phyloP scores from a whole-genome alignment of 208 protist genomes.

The Wallacemonas sp. region DNA sequence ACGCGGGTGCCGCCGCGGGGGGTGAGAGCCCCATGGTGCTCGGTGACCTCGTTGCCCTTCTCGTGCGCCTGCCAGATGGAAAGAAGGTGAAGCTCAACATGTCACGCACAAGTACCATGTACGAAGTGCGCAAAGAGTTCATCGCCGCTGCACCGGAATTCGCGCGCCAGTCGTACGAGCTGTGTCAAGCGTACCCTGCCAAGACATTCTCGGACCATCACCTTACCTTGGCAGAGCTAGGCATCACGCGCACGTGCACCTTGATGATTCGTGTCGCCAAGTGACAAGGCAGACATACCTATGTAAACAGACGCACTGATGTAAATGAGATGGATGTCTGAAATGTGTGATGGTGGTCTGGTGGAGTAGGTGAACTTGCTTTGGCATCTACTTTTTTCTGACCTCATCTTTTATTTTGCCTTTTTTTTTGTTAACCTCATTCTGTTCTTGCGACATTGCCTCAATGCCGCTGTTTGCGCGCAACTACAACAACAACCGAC shows the following conservation, averaged over 20 bases:
- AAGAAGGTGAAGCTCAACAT: slow-evolving; percentile 61
- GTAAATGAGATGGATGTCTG: too few relatives aligned
- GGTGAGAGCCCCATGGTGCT: slow-evolving; percentile 11
- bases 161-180: slow-evolving; percentile 47
- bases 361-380: too few relatives aligned
- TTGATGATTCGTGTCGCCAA: slow-evolving; percentile 44
- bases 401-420: too few relatives aligned
- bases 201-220: slow-evolving; percentile 56
- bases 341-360: too few relatives aligned
- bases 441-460: too few relatives aligned
- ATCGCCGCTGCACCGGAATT: slow-evolving; percentile 51
- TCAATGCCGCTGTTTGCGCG: too few relatives aligned
- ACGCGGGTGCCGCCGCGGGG: background rate
- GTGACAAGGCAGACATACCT: slow-evolving; percentile 1
- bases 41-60: slow-evolving; percentile 48
- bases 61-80: slow-evolving; percentile 74
- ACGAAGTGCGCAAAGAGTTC: slow-evolving; percentile 65
- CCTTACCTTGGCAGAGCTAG: slow-evolving; percentile 60
- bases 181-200: slow-evolving; percentile 76
- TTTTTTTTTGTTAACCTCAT: too few relatives aligned
- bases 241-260: slow-evolving; percentile 61
- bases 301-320: too few relatives aligned
- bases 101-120: slow-evolving; percentile 55
- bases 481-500: too few relatives aligned
- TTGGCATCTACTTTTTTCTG: too few relatives aligned